A percentile compares a stretch with the other conserved stretches of the same genome.
phyloP scores from a whole-genome alignment of 371 early-diverging fungal species.

The Haplosporangium sp. region DNA sequence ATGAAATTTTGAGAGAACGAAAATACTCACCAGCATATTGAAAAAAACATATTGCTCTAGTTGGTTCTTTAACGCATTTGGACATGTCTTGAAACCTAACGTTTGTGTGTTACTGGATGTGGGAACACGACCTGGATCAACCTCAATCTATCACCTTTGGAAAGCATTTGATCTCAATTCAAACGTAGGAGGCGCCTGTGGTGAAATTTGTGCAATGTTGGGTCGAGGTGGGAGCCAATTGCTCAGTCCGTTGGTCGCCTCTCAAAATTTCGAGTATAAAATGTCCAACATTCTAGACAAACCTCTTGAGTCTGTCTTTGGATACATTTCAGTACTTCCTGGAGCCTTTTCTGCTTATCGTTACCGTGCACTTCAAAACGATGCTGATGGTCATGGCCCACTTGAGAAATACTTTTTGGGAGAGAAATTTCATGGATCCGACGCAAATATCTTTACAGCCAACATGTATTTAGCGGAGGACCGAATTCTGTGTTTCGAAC shows the following conservation, averaged over 20 bases:
- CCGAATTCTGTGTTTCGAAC: slow-evolving; percentile 91
- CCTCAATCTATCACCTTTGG: slow-evolving; percentile 85
- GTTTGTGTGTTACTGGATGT: slow-evolving; percentile 90
- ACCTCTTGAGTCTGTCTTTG: slow-evolving; percentile 58
- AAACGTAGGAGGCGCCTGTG: slow-evolving; percentile 86
- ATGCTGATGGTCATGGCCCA: slow-evolving; percentile 77
- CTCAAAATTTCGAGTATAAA: slow-evolving; percentile 98
- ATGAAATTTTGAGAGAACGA: too few species aligned
- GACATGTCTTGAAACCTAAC: slow-evolving; percentile 80
- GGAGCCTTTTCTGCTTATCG: slow-evolving; percentile 98
- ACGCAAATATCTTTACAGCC: slow-evolving; percentile 70
- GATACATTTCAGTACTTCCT: slow-evolving; percentile 61
- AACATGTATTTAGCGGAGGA: slow-evolving; percentile 89
- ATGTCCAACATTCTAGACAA: slow-evolving; percentile 98
- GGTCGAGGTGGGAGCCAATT: slow-evolving; percentile 69
- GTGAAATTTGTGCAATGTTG: slow-evolving; percentile 87
- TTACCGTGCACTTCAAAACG: slow-evolving; percentile 86
- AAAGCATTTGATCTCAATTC: slow-evolving; percentile 85
- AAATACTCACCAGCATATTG: too few species aligned
- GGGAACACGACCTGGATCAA: slow-evolving; percentile 85
- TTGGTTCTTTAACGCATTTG: slow-evolving; percentile 93
- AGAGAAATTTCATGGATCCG: slow-evolving; percentile 85
- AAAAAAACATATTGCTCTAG: not conserved
- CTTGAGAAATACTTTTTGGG: slow-evolving; percentile 94
- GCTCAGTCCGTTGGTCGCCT: slow-evolving; percentile 90